A percentile compares a stretch with the other conserved stretches of the same genome.
Evolutionary conservation across 139 green algal genomes (phyloP).

Genomic region (Microglena sp.): DNA sequence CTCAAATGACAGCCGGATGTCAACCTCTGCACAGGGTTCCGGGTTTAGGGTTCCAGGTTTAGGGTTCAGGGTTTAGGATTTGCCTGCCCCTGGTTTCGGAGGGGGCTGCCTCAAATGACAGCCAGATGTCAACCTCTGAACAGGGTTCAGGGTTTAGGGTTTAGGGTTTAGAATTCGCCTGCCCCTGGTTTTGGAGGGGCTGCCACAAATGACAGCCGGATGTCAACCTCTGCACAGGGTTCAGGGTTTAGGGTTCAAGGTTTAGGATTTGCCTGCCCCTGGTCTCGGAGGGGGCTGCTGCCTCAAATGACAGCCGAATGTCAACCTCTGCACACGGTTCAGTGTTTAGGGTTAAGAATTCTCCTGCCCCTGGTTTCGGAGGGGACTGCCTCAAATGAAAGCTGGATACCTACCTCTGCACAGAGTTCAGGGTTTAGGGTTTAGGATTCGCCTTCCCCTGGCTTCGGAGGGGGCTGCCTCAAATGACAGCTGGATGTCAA

Average conservation of each 20-base stretch:
- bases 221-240: conserved; percentile 13
- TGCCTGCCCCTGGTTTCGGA: conserved; percentile 14
- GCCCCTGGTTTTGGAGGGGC: conserved; percentile 12
- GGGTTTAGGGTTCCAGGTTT: not conserved
- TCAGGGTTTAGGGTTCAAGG: not conserved
- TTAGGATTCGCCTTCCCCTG: conserved; percentile 15
- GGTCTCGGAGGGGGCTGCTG: not conserved
- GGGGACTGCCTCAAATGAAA: conserved; percentile 23
- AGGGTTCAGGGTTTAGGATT: not conserved
- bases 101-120: conserved; percentile 26
- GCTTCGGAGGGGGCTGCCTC: conserved; percentile 21
- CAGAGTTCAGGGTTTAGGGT: too few species aligned
- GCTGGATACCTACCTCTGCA: conserved; percentile 14
- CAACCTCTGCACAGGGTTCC: conserved; percentile 4
- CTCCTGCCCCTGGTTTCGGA: conserved; percentile 7
- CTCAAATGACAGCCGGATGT: conserved; percentile 30
- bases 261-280: not conserved
- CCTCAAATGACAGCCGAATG: conserved; percentile 27
- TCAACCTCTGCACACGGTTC: conserved; percentile 10
- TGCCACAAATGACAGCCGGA: conserved; percentile 26
- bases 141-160: not conserved
- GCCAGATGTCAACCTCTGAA: conserved; percentile 18
- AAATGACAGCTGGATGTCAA: conserved; percentile 32
- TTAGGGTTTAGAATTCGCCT: conserved; percentile 4
- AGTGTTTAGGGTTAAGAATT: conserved; percentile 1